Evolutionary conservation across 148 eudicot species (phyloP).

Genomic region (Diospyros kaki): DNA sequence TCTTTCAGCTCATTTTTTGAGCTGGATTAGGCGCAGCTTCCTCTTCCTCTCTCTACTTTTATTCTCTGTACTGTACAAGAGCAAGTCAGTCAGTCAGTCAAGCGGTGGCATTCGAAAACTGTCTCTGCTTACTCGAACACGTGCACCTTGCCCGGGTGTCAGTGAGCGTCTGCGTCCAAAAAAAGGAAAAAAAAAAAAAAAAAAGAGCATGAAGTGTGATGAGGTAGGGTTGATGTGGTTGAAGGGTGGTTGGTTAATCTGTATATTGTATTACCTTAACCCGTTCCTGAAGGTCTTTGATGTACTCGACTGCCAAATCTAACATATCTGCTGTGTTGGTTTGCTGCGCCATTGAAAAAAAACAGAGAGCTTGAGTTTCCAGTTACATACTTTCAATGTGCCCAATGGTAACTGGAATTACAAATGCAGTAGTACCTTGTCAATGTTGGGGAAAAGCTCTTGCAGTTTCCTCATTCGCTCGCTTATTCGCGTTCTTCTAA

Average conservation of each 20-base stretch:
- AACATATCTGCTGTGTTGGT: slow-evolving; percentile 61
- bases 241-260: not conserved
- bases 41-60: not conserved
- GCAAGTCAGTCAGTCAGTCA: slow-evolving; percentile 12
- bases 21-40: slow-evolving; percentile 5
- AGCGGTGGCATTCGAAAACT: not conserved
- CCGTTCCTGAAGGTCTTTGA: slow-evolving; percentile 40
- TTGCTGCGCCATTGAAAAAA: slow-evolving; percentile 34
- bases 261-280: slow-evolving; percentile 15
- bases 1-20: not conserved
- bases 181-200: slow-evolving; percentile 2
- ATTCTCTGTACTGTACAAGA: slow-evolving; percentile 2
- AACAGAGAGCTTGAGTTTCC: not conserved
- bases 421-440: slow-evolving; percentile 35
- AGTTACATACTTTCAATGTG: not conserved
- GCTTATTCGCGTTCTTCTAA: slow-evolving; percentile 51
- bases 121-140: slow-evolving; percentile 27
- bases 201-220: slow-evolving; percentile 6
- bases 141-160: slow-evolving; percentile 33
- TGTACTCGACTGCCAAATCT: slow-evolving; percentile 60
- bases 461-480: slow-evolving; percentile 56
- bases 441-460: slow-evolving; percentile 59
- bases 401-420: not conserved
- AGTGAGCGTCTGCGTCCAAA: slow-evolving; percentile 34
- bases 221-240: slow-evolving; percentile 10